phyloP scores from a whole-genome alignment of 768 basidiomycete genomes.

The Cantharellus cinnabarinus region DNA sequence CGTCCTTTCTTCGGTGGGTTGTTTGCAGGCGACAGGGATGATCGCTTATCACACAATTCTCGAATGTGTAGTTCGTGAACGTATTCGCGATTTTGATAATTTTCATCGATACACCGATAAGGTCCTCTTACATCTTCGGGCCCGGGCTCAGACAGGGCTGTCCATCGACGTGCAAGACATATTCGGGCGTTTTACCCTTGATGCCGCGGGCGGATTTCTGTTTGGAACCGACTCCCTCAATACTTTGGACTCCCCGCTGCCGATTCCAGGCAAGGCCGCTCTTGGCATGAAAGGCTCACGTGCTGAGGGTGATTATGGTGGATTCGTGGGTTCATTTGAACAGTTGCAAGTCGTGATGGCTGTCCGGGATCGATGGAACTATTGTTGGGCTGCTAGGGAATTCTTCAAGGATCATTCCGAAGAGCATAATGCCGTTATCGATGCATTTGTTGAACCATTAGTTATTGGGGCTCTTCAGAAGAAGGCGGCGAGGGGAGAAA shows the following conservation, averaged over 20 bases:
- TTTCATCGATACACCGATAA: constrained; percentile 9
- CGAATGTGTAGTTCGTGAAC: constrained; percentile 23
- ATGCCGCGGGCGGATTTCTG: constrained; percentile 2
- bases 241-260: constrained; percentile 1
- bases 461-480: constrained; percentile 1
- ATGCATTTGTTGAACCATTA: constrained; percentile 1
- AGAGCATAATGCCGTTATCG: not conserved
- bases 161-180: constrained; percentile 7
- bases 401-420: constrained; percentile 1
- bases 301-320: not conserved
- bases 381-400: not conserved
- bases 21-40: not conserved
- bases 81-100: constrained; percentile 5
- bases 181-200: constrained; percentile 6
- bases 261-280: not conserved
- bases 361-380: not conserved
- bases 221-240: constrained; percentile 2
- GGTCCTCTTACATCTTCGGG: constrained; percentile 7
- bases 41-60: constrained; percentile 11
- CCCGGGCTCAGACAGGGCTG: constrained; percentile 9
- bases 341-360: not conserved
- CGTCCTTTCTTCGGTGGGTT: constrained; percentile 15
- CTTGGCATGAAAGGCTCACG: not conserved
- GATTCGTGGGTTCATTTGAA: constrained; percentile 6
- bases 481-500: not conserved